Percentiles rank a stretch among this genome's conserved stretches.
Conservation (phyloP, 441 rosid genomes). For the Theobroma grandiflorum region DNA sequence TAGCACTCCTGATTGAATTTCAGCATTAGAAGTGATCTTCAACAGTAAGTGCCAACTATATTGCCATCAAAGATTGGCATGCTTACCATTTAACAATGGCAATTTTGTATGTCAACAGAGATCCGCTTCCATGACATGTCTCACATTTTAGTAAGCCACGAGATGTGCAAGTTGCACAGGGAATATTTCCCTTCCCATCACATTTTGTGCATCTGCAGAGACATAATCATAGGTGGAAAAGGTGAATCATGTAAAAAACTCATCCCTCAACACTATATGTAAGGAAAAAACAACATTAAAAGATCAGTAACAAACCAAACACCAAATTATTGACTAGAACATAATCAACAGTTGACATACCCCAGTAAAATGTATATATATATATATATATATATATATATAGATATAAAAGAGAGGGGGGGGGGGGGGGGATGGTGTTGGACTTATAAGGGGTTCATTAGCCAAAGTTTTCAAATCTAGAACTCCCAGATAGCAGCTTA, state of each 20-base stretch:
- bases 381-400: too few relatives aligned
- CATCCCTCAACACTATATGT: background rate
- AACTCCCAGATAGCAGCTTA: background rate
- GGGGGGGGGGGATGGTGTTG: too few relatives aligned
- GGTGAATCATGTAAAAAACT: background rate
- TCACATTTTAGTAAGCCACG: constrained; percentile 81
- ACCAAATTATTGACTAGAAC: background rate
- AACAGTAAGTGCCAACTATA: background rate
- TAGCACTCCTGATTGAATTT: background rate
- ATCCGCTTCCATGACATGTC: constrained; percentile 70
- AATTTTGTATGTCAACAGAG: constrained; percentile 63
- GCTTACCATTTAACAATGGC: constrained; percentile 80
- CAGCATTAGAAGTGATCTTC: background rate
- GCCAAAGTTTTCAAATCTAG: background rate
- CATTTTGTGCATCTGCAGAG: constrained; percentile 70
- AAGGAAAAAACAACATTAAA: background rate
- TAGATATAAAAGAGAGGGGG: too few relatives aligned
- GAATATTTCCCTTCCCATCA: constrained; percentile 85
- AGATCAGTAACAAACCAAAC: background rate
- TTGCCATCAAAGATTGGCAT: background rate
- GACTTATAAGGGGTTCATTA: background rate
- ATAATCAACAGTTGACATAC: too few relatives aligned
- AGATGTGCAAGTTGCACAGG: constrained; percentile 84
- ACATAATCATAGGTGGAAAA: constrained; percentile 1
- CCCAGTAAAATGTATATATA: too few relatives aligned